Base-by-base conservation (phyloP, 2,329 filamentous ascomycete genomes). In the Fonsecaea erecta region DNA sequence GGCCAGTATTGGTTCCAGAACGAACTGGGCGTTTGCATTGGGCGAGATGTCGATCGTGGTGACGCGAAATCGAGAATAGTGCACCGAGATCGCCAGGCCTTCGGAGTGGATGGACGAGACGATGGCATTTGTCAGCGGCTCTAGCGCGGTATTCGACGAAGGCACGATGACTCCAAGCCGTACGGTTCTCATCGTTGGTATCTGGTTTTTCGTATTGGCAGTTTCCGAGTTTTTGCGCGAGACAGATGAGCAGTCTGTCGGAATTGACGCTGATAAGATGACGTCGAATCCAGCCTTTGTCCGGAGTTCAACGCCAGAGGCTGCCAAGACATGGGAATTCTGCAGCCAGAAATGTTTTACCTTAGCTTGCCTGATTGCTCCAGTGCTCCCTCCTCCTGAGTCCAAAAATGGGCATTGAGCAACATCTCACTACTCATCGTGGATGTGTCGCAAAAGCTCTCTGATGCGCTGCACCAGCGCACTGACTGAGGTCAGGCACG, bases 51-150 rank as follows among this genome's bases (percentile, higher is more conserved):
- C 75, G 63, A 82, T 78, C 11, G 71, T 75, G 21, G 75, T 78
- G 12, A 81, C 78, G 14, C 73, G 71, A 64, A 81, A 79, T 48
- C 80, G 77, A 11, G 79, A 77, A 73, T 80, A 81, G 71, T 81
- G 79, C 12, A 77, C 78, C 3, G 75, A 77, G 34, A 81, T 72
- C n/a, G 61, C 14, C 14, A 63, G 52, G 21, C 34, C 28, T 8
- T 57, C 40, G 16, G 72, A 67, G 53, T 81, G 62, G 53, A 81
- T 76, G 35, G 74, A 73, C 26, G 73, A 73, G 32, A 67, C n/a
- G 28, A 65, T 65, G 12, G 61, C 56, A 16, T 55, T 32, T 6
- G 79, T 80, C 14, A 81, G 73, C 9, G 79, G 78, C 69, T 82
- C 80, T 18, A 81, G 74, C 2, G 75, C 75, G 11, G 79, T 82